Evolutionary conservation across 352 stramenopile species (phyloP).

Genomic region (Phytophthora meadii): DNA sequence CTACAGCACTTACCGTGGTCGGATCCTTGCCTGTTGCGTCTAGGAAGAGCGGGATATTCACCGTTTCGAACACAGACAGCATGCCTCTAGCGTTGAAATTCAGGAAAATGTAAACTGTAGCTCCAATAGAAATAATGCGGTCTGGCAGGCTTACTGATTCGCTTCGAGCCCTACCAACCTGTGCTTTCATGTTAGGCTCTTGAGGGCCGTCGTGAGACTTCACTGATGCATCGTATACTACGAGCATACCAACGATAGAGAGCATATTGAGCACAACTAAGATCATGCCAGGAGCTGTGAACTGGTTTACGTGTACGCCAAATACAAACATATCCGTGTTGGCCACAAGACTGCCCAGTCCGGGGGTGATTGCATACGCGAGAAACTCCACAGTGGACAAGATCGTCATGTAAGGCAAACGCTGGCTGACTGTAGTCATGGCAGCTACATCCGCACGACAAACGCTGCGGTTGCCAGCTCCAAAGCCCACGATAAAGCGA

Average conservation of each 20-base stretch:
- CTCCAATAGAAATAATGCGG: conserved; percentile 64
- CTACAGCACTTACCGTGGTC: conserved; percentile 46
- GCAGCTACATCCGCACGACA: conserved; percentile 76
- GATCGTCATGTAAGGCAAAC: conserved; percentile 73
- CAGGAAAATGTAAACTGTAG: conserved; percentile 71
- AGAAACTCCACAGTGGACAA: conserved; percentile 80
- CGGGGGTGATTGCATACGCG: conserved; percentile 74
- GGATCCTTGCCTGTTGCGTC: conserved; percentile 67
- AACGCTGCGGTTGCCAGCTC: conserved; percentile 73
- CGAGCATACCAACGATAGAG: conserved; percentile 68
- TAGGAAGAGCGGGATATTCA: conserved; percentile 79
- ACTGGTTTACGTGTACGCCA: conserved; percentile 73
- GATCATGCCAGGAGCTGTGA: conserved; percentile 64
- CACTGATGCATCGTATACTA: conserved; percentile 57
- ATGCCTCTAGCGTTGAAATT: conserved; percentile 80
- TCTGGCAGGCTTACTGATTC: conserved; percentile 50
- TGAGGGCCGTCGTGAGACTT: conserved; percentile 53
- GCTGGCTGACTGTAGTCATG: conserved; percentile 68
- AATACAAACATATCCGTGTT: conserved; percentile 57
- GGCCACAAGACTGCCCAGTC: conserved; percentile 63
- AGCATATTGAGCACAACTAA: conserved; percentile 59
- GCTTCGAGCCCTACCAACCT: conserved; percentile 32
- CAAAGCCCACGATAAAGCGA: conserved; percentile 80
- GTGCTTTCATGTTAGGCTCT: conserved; percentile 34
- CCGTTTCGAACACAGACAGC: conserved; percentile 79